These are phyloP conservation scores for Immersiporthe knoxdaviesiana DNA, from an alignment of 2,329 filamentous ascomycete species.

Conservation along the genomic window DNA sequence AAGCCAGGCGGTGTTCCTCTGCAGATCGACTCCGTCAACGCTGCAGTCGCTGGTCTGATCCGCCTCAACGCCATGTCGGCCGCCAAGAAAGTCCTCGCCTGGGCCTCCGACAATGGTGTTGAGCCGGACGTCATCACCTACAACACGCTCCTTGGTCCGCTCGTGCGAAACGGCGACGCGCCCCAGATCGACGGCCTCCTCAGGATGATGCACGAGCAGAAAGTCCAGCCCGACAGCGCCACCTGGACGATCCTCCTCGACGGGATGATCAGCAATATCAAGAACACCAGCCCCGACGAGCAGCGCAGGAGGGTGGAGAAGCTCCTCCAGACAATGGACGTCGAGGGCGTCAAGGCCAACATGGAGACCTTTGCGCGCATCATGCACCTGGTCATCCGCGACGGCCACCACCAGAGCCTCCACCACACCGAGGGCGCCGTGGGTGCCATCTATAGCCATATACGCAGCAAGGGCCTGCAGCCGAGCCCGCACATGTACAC, in stretches of 20 bases:
- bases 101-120: slow-evolving; percentile 60
- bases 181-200: slow-evolving; percentile 58
- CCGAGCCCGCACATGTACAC: slow-evolving; percentile 72
- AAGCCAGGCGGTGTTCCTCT: slow-evolving; percentile 36
- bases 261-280: slow-evolving; percentile 52
- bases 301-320: slow-evolving; percentile 56
- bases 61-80: slow-evolving; percentile 49
- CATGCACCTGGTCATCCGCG: slow-evolving; percentile 64
- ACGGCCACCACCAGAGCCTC: slow-evolving; percentile 21
- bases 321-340: slow-evolving; percentile 62
- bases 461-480: slow-evolving; percentile 56
- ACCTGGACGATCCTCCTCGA: slow-evolving; percentile 77
- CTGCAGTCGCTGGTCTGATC: slow-evolving; percentile 67
- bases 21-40: slow-evolving; percentile 67
- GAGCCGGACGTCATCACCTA: slow-evolving; percentile 63
- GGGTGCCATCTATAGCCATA: slow-evolving; percentile 64
- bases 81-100: slow-evolving; percentile 59
- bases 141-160: slow-evolving; percentile 69
- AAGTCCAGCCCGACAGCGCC: slow-evolving; percentile 62
- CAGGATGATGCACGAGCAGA: slow-evolving; percentile 58
- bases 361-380: slow-evolving; percentile 69
- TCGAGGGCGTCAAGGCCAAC: slow-evolving; percentile 61
- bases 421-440: slow-evolving; percentile 47
- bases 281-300: slow-evolving; percentile 46
- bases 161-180: slow-evolving; percentile 54